Evolutionary conservation across 2,329 filamentous ascomycete genomes (phyloP).

Genomic region (Raffaelea albimanens): DNA sequence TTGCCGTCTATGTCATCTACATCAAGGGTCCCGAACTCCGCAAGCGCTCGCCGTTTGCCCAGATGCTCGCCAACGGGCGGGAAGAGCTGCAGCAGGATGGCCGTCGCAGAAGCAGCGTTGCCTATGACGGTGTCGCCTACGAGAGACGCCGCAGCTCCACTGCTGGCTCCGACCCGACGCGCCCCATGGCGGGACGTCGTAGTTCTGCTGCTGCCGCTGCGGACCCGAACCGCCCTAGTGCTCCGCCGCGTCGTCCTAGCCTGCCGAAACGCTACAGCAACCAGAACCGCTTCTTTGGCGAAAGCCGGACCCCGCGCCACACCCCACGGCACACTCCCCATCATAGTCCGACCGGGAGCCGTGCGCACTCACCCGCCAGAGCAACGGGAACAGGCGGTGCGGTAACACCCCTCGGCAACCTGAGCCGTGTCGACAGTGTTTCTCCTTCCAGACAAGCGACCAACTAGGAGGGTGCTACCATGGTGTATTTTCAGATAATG

Average conservation of each 20-base stretch:
- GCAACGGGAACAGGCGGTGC: no score
- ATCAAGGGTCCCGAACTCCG: slow-evolving; percentile 53
- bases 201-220: neutral
- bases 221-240: neutral
- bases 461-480: no score
- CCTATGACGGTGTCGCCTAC: no score
- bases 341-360: no score
- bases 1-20: slow-evolving; percentile 58
- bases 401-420: no score
- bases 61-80: slow-evolving; percentile 37
- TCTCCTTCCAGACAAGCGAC: no score
- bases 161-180: neutral
- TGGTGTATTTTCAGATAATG: no score
- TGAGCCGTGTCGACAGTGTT: no score
- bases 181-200: neutral
- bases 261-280: neutral
- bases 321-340: neutral
- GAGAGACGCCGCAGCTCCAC: neutral
- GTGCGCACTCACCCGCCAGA: no score
- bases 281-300: slow-evolving; percentile 1
- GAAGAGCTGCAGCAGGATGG: neutral
- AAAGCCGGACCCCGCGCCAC: neutral
- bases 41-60: slow-evolving; percentile 53
- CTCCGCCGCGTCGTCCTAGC: neutral
- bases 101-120: neutral